phyloP scores from a whole-genome alignment of 352 stramenopile species.

The Phytophthora colocasiae region DNA sequence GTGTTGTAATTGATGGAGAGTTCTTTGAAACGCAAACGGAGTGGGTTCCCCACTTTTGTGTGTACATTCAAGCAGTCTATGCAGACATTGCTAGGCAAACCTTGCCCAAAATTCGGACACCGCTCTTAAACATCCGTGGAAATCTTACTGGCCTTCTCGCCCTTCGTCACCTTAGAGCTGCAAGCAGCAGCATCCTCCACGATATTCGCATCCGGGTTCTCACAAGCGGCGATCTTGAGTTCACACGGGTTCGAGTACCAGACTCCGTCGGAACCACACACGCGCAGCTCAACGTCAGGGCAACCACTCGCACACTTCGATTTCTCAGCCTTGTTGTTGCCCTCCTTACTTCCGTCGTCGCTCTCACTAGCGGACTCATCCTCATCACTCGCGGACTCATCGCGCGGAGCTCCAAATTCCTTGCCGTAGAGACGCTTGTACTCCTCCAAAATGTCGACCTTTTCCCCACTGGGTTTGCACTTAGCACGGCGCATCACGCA shows the following conservation, averaged over 20 bases:
- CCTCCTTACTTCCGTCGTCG: conserved; percentile 3
- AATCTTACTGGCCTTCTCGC: conserved; percentile 5
- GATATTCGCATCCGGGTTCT: conserved; percentile 22
- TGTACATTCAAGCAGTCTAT: background rate
- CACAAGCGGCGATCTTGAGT: conserved; percentile 23
- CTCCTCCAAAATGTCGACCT: conserved; percentile 9
- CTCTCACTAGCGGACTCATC: conserved; percentile 7
- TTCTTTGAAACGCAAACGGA: background rate
- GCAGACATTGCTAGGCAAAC: background rate
- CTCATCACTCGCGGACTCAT: background rate
- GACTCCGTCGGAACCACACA: conserved; percentile 47
- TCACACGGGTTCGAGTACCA: conserved; percentile 44
- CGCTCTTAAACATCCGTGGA: background rate
- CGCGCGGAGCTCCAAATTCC: conserved; percentile 19
- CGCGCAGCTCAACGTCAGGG: conserved; percentile 23
- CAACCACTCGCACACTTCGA: conserved; percentile 27
- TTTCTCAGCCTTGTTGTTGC: conserved; percentile 7
- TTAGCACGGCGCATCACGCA: conserved; percentile 21
- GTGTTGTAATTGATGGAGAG: too few relatives aligned
- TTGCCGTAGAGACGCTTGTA: conserved; percentile 26
- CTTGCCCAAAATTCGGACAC: background rate
- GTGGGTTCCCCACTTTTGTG: background rate
- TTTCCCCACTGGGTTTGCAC: conserved; percentile 16
- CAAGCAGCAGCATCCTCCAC: conserved; percentile 15
- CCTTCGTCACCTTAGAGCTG: conserved; percentile 6